Conservation (phyloP, 768 basidiomycete species). For the Boletus subcaerulescens region DNA sequence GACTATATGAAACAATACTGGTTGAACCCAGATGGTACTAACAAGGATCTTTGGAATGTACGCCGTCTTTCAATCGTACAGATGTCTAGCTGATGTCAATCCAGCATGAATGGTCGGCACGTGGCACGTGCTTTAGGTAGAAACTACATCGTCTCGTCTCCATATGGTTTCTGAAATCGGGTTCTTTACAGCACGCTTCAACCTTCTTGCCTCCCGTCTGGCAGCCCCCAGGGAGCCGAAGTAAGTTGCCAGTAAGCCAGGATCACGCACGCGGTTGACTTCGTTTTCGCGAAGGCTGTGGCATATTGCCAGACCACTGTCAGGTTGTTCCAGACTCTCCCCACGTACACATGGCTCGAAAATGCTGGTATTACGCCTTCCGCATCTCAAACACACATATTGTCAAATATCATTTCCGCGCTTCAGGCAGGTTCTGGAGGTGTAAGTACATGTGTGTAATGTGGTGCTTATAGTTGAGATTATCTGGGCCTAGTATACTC, state of each 20-base stretch:
- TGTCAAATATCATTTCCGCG: conserved; percentile 51
- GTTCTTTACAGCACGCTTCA: conserved; percentile 49
- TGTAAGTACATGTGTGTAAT: conserved; percentile 9
- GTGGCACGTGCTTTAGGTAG: conserved; percentile 53
- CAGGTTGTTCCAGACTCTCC: conserved; percentile 59
- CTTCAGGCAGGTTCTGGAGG: conserved; percentile 55
- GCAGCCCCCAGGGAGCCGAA: conserved; percentile 60
- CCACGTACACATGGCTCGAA: conserved; percentile 71
- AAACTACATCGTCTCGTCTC: neutral
- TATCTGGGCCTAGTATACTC: conserved; percentile 39
- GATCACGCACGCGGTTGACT: neutral
- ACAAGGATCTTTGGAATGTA: conserved; percentile 70
- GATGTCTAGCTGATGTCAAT: conserved; percentile 3
- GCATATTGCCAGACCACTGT: conserved; percentile 62
- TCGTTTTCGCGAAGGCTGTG: conserved; percentile 47
- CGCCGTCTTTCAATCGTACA: conserved; percentile 10
- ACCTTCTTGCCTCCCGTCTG: conserved; percentile 52
- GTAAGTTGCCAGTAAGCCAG: conserved; percentile 30
- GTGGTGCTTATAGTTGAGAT: neutral
- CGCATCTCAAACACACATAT: conserved; percentile 52
- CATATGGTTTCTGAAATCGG: neutral
- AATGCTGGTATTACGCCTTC: conserved; percentile 73
- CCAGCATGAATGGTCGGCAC: conserved; percentile 69
- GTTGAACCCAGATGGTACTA: conserved; percentile 57
- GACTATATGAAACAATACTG: conserved; percentile 60